Conservation (phyloP, 1,284 basidiomycete species). For the Fomitiporia mediterranea region DNA sequence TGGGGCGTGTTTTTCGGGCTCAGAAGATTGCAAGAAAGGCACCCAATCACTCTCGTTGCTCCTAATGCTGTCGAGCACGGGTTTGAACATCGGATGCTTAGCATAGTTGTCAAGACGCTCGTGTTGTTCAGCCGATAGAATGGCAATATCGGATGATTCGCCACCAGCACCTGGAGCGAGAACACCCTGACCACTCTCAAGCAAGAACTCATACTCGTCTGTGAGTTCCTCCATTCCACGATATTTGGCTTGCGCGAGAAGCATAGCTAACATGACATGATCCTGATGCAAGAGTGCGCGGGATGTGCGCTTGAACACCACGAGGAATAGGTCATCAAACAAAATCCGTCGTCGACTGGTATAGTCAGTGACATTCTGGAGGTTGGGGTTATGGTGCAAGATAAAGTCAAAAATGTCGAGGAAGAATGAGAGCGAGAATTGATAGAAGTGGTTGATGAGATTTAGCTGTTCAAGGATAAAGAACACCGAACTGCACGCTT, state of each 20-base stretch:
- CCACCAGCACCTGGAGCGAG: conserved; percentile 34
- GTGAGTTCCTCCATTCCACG: conserved; percentile 73
- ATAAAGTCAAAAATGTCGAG: conserved; percentile 97
- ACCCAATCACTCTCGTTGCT: conserved; percentile 72
- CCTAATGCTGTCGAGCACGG: conserved; percentile 65
- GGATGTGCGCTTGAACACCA: conserved; percentile 87
- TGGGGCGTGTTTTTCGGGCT: conserved; percentile 73
- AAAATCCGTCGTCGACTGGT: conserved; percentile 76
- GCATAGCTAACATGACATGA: conserved; percentile 86
- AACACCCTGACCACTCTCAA: conserved; percentile 76
- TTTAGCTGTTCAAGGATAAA: conserved; percentile 96
- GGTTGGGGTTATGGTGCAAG: conserved; percentile 86
- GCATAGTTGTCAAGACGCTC: conserved; percentile 64
- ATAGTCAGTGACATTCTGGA: conserved; percentile 75
- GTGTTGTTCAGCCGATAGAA: conserved; percentile 64
- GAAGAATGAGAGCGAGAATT: conserved; percentile 98
- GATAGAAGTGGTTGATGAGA: conserved; percentile 96
- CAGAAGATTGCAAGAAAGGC: conserved; percentile 63
- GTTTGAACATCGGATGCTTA: conserved; percentile 71
- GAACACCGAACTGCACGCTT: conserved; percentile 96
- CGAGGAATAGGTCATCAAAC: conserved; percentile 87
- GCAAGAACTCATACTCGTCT: conserved; percentile 86
- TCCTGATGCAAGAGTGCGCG: conserved; percentile 90
- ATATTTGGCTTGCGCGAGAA: conserved; percentile 88
- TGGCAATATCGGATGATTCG: conserved; percentile 34